Evolutionary conservation across 2,329 filamentous ascomycete species (phyloP), one percentile per base, ranked within the genome.

Genomic region (Xylariaceae sp.): DNA sequence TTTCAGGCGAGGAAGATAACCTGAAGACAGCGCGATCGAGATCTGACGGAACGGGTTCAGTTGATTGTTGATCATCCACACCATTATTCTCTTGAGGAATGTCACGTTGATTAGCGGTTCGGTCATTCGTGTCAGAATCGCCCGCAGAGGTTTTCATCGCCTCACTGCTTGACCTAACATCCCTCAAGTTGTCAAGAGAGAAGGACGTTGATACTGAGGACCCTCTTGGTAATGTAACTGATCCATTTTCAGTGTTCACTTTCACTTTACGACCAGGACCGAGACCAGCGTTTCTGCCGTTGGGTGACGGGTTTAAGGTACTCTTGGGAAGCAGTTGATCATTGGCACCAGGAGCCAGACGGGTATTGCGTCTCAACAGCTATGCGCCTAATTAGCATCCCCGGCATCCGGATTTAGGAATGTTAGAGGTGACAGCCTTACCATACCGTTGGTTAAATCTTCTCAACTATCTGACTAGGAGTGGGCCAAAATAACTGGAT

Each of bases 51-150:
- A 55, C 4, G 39, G 57, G 57, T 37, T 50, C 43, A 29, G 55
- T 57, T 12, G 54, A 59, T 31, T 48, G 41, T 31, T 57, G 51
- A 35, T 57, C 51, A 51, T 57, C 51, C 2, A 19, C 32, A 6
- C 19, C 32, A 9, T 41, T 26, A 9, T 49, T 30, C 2, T 7
- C n/a, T 27, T 53, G 32, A 26, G 34, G 26, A 34, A 19, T 11
- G 2, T 26, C 7, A 4, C 4, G 27, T 6, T 12, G 41, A 32
- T 27, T 40, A 40, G 11, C 8, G 30, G 31, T 34, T 40, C 7
- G 31, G 31, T 43, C 31, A 12, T 5, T 35, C n/a, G 40, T 6
- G 30, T 32, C 31, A 19, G 31, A 31, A n/a, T 32, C 34, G 1
- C 6, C 43, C 8, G n/a, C 11, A 30, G n/a, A 26, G 29, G 45